These are phyloP conservation scores for Coniochaeta hoffmannii DNA, from an alignment of 2,329 filamentous ascomycete species.

Conservation along the genomic window DNA sequence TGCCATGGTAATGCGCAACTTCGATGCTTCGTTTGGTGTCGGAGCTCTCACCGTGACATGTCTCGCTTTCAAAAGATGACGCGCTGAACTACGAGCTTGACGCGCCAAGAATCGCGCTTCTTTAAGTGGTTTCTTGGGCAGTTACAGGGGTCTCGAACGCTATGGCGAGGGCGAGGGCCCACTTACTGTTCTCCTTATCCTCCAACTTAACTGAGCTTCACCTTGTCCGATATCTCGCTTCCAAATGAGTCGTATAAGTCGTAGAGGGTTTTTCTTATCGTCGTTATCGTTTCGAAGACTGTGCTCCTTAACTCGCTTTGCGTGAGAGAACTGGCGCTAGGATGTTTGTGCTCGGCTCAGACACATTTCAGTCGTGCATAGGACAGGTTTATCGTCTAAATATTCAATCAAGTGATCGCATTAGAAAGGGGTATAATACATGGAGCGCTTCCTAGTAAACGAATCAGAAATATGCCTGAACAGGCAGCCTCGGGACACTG, in stretches of 20 bases:
- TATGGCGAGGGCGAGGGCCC: neutral
- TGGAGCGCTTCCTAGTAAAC: neutral
- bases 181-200: no score
- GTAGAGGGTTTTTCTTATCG: no score
- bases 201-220: no score
- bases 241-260: no score
- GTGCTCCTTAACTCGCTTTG: no score
- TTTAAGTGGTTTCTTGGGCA: neutral
- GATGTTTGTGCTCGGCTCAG: no score
- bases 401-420: no score
- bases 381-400: no score
- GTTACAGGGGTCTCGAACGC: neutral
- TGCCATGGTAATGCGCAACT: constrained; percentile 18
- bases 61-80: neutral
- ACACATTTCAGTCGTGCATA: no score
- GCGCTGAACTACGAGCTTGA: neutral
- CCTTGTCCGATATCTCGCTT: no score
- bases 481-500: neutral
- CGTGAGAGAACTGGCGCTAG: no score
- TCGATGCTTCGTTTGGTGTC: neutral
- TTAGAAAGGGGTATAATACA: neutral
- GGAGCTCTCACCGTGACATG: neutral
- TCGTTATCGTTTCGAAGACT: no score
- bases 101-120: neutral
- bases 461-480: neutral